Percentiles rank a stretch among this genome's conserved stretches.
Evolutionary conservation across 305 asterid genomes (phyloP).

Genomic region (Ajuga reptans): DNA sequence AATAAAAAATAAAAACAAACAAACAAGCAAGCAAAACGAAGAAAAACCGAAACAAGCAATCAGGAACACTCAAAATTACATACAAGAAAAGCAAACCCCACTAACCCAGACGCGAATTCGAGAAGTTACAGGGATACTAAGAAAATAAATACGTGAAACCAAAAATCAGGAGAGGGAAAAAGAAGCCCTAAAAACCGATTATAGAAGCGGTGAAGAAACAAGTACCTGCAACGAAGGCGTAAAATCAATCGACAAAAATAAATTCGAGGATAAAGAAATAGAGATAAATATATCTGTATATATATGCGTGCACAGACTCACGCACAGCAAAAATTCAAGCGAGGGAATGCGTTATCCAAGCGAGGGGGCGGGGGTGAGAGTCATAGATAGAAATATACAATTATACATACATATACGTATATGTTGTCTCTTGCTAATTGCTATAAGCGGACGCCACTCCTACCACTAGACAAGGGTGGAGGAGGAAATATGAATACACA

Average conservation of each 20-base stretch:
- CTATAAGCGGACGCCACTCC: neutral
- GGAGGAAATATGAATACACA: neutral
- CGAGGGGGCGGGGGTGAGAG: neutral
- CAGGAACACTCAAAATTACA: neutral
- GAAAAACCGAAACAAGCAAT: conserved; percentile 4
- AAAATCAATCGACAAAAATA: conserved; percentile 14
- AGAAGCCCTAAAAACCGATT: conserved; percentile 28
- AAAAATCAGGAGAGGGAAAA: neutral
- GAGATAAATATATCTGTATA: neutral
- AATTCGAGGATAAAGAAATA: neutral
- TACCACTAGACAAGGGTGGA: neutral
- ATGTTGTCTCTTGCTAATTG: neutral
- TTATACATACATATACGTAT: neutral
- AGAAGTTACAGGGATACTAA: neutral
- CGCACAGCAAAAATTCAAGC: neutral
- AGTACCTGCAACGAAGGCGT: conserved; percentile 30
- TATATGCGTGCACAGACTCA: neutral
- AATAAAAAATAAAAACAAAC: too few species aligned
- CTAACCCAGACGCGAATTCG: conserved; percentile 4
- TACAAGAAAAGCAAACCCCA: neutral
- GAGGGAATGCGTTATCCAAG: conserved; percentile 24
- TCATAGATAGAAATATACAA: neutral
- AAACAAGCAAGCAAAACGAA: neutral
- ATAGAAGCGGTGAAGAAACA: conserved; percentile 12
- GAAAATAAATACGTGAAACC: neutral